phyloP scores from a whole-genome alignment of 805 yeast genomes.

The Brettanomyces sp. region DNA sequence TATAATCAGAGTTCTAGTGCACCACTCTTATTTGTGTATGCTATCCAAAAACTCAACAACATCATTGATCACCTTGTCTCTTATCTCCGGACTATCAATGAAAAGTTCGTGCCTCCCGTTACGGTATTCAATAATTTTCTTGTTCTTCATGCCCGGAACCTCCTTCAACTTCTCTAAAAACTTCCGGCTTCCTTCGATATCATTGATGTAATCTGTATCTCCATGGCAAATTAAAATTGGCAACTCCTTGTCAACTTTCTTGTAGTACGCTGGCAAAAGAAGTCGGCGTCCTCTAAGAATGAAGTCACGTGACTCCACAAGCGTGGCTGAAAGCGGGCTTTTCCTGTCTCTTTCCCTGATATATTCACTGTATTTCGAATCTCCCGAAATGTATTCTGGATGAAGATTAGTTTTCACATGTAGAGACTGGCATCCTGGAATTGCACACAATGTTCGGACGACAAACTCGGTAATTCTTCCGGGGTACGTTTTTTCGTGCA shows the following conservation, averaged over 20 bases:
- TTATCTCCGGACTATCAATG: constrained; percentile 38
- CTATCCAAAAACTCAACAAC: constrained; percentile 17
- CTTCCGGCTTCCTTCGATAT: constrained; percentile 34
- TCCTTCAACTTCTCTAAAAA: constrained; percentile 27
- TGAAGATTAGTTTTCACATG: constrained; percentile 45
- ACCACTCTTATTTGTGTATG: not conserved
- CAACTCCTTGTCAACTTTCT: constrained; percentile 28
- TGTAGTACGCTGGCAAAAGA: constrained; percentile 27
- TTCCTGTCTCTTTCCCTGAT: constrained; percentile 31
- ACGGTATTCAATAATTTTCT: constrained; percentile 11
- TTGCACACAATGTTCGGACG: constrained; percentile 31
- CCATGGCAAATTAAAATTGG: constrained; percentile 59
- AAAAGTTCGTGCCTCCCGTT: constrained; percentile 36
- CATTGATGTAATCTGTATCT: constrained; percentile 51
- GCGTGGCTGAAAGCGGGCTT: constrained; percentile 42
- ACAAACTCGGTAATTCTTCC: constrained; percentile 30
- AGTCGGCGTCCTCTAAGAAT: constrained; percentile 51
- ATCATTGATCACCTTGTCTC: constrained; percentile 40
- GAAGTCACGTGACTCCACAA: constrained; percentile 51
- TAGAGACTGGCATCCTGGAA: constrained; percentile 35
- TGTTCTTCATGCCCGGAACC: constrained; percentile 21
- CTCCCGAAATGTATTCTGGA: constrained; percentile 44
- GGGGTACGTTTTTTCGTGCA: constrained; percentile 56
- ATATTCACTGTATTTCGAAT: constrained; percentile 36
- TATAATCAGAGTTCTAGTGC: too few relatives aligned